Evolutionary conservation across 2,329 filamentous ascomycete species (phyloP).

Genomic region (Tolypocladium amazonense): DNA sequence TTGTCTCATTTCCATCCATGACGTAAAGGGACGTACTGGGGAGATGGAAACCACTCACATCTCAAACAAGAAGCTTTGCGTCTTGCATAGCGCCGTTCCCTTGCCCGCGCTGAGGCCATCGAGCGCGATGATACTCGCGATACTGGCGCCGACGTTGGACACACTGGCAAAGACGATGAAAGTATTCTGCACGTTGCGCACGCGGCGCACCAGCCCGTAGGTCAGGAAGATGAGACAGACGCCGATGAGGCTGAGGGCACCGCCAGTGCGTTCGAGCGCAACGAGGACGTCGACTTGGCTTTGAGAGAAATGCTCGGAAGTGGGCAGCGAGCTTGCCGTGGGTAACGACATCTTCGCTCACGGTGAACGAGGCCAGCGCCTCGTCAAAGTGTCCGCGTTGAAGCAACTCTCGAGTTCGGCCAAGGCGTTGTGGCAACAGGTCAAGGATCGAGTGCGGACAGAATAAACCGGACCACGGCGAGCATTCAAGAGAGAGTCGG

Average conservation of each 20-base stretch:
- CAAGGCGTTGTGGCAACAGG: not conserved
- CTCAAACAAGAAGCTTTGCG: constrained; percentile 52
- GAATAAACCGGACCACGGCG: not conserved
- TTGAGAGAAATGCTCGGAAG: constrained; percentile 18
- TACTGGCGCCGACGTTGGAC: constrained; percentile 47
- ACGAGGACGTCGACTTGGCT: constrained; percentile 31
- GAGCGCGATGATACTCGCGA: constrained; percentile 61
- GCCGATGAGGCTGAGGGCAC: constrained; percentile 39
- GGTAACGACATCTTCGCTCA: not conserved
- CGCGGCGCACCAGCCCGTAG: constrained; percentile 37
- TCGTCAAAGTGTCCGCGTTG: not conserved
- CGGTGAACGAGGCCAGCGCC: not conserved
- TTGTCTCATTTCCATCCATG: not conserved
- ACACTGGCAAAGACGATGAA: constrained; percentile 53
- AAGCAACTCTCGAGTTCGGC: not conserved
- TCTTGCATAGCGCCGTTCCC: constrained; percentile 47
- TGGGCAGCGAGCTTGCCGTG: not conserved
- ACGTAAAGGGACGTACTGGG: constrained; percentile 19
- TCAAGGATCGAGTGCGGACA: not conserved
- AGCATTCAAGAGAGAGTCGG: not conserved
- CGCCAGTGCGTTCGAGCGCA: constrained; percentile 41
- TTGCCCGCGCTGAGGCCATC: constrained; percentile 47
- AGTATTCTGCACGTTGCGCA: constrained; percentile 49
- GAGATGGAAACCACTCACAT: constrained; percentile 40
- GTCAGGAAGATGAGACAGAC: constrained; percentile 42